Base-by-base conservation (phyloP, 768 basidiomycete genomes). In the Russula olivacea region DNA sequence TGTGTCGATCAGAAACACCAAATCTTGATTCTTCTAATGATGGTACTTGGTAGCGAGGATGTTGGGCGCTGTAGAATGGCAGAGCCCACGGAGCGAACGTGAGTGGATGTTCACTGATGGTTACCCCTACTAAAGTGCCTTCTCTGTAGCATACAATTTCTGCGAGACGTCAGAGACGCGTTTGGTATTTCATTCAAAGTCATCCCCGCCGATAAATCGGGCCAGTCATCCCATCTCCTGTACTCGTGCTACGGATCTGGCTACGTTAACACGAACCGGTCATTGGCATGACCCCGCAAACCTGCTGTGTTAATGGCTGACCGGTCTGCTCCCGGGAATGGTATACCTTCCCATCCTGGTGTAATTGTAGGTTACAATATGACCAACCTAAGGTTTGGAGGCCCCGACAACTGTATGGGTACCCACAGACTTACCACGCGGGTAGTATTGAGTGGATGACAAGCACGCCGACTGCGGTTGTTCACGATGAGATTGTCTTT, bases 21-120 rank as follows among this genome's bases (percentile, higher is more conserved):
- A 74, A 81, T 79, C 52, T 77, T 98, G 10, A 87, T 95, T 4
- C 77, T 96, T 45, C 74, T 96, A 40, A 81, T 93, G 79, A 95
- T 99, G 92, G 88, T 90, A 3, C 78, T 98, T n/a, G 97, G 97
- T 10, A 95, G 92, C 64, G 97, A 98, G 71, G 97, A 99, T 72
- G 93, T 98, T 0, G 92, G 93, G 0, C 84, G 89, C 64, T 93
- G 91, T 76, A 79, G 84, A 61, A 89, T 98, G 84, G 85, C 88
- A 4, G 86, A 89, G 68, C 85, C 93, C 19, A 93, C 91, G 12
- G 75, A 83, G 17, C 81, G 90, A 73, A 91, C 91, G 91, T 82
- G 36, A 50, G 70, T 57, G 23, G 38, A 21, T 17, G 9, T 48
- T 38, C 41, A 12, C 36, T 10, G n/a, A 30, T 28, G 6, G 15